Base-by-base conservation (phyloP, 495 filamentous ascomycete species). In the Daldinia loculata region DNA sequence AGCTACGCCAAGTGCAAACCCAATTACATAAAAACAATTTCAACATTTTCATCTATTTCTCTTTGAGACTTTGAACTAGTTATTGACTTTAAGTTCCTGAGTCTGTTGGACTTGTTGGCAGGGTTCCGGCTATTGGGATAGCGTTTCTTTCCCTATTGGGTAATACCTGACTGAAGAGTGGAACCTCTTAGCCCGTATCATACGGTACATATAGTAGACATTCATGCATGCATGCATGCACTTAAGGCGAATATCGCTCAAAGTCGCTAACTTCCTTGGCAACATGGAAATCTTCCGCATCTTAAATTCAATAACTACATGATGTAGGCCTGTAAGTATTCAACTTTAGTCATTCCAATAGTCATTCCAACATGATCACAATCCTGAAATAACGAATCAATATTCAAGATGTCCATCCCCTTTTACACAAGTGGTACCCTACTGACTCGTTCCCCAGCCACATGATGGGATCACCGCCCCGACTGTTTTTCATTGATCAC, bases 371-470 rank as follows among this genome's bases (percentile, higher is more conserved):
- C 27, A 50, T 12, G 22, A 56, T 38, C 50, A 51, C 61, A 58
- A 26, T 30, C 24, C 32, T 32, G 5, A 50, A 56, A 41, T 43
- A 19, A 69, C 66, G 59, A 69, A 69, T 58, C 59, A 56, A 61
- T 56, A 50, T 36, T n/a, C 30, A 56, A 45, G 17, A 50, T 36
- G 12, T 50, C 50, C 17, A 19, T 53, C 15, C 34, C 27, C 26
- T 22, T 17, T 63, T 39, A 61, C 50, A 57, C 58, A 60, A 11
- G 24, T 38, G 51, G 29, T 50, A 63, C 57, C 26, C 34, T 57
- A 32, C 68, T 66, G 69, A 72, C 69, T 72, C 64, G 60, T 32
- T 56, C 38, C 26, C 36, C 29, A 56, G 29, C 64, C 69, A 67
- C 69, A 67, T 72, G 64, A 67, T 27, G 66, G 56, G 62, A 59